These are phyloP conservation scores for Juncus effusus DNA, from an alignment of 176 grass and related monocot species.

Conservation along the genomic window DNA sequence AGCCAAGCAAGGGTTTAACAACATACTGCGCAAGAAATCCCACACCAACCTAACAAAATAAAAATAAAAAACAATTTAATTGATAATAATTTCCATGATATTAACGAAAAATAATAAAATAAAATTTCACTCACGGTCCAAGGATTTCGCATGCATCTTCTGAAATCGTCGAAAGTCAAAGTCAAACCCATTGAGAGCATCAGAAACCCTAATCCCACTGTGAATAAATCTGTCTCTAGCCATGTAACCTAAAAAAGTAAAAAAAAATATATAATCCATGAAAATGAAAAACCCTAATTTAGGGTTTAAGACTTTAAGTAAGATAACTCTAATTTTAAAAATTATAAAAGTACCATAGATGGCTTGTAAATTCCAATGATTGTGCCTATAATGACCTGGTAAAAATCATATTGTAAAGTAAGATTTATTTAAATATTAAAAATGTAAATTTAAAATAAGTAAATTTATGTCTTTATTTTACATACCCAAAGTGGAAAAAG, in stretches of 20 bases:
- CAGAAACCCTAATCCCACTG: constrained; percentile 75
- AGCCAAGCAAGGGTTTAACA: constrained; percentile 85
- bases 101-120: constrained; percentile 15
- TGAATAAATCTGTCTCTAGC: constrained; percentile 97
- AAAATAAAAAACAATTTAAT: constrained; percentile 28
- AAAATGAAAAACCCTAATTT: constrained; percentile 16
- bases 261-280: neutral
- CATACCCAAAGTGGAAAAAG: constrained; percentile 97
- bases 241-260: constrained; percentile 68
- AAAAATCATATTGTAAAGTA: constrained; percentile 18
- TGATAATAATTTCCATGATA: neutral
- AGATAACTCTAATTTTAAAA: constrained; percentile 15
- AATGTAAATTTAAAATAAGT: constrained; percentile 26
- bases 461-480: constrained; percentile 12
- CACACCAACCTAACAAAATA: constrained; percentile 69
- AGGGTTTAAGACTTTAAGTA: neutral
- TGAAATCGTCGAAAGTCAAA: constrained; percentile 95
- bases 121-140: constrained; percentile 73
- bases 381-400: constrained; percentile 87
- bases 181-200: constrained; percentile 98
- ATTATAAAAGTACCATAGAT: constrained; percentile 50
- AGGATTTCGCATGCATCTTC: constrained; percentile 91
- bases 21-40: constrained; percentile 88
- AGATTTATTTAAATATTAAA: neutral
- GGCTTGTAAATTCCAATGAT: constrained; percentile 92